Conservation (phyloP, 2,329 filamentous ascomycete species). For the Pseudocercospora fijiensis region DNA sequence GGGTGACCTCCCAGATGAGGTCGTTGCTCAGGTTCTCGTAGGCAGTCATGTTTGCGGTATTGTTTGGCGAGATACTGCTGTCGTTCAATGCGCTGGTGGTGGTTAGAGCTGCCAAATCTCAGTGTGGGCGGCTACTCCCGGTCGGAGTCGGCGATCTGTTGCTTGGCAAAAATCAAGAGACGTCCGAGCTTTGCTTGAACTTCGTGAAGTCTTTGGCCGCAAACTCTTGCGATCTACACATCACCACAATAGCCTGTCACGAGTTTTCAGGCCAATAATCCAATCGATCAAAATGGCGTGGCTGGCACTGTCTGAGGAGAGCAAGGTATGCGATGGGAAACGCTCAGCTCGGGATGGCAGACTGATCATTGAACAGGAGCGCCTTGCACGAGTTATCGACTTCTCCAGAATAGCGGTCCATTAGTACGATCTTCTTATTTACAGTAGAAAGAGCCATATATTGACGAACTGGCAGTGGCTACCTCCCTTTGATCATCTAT, state of each 20-base stretch:
- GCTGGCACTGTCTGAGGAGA: conserved; percentile 83
- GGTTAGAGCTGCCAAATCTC: conserved; percentile 7
- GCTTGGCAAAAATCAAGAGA: neutral
- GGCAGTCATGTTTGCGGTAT: conserved; percentile 56
- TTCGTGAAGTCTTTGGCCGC: conserved; percentile 2
- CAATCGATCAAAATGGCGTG: conserved; percentile 29
- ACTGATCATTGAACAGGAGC: conserved; percentile 65
- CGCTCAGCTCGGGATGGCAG: neutral
- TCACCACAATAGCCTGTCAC: neutral
- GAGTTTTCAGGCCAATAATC: neutral
- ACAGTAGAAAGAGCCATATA: neutral
- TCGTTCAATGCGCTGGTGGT: conserved; percentile 4
- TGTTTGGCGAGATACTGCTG: conserved; percentile 23
- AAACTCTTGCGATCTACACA: neutral
- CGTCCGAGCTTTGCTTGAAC: neutral
- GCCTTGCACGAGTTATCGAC: conserved; percentile 95
- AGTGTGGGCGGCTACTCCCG: neutral
- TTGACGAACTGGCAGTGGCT: conserved; percentile 64
- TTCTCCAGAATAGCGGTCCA: conserved; percentile 90
- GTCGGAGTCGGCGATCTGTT: conserved; percentile 5
- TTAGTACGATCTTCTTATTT: conserved; percentile 63
- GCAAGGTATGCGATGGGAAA: conserved; percentile 65
- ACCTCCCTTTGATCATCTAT: conserved; percentile 94
- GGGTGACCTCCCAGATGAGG: conserved; percentile 91
- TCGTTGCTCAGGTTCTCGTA: conserved; percentile 75